Conservation (phyloP, 2,329 filamentous ascomycete species). For the Alternaria ethzedia region DNA sequence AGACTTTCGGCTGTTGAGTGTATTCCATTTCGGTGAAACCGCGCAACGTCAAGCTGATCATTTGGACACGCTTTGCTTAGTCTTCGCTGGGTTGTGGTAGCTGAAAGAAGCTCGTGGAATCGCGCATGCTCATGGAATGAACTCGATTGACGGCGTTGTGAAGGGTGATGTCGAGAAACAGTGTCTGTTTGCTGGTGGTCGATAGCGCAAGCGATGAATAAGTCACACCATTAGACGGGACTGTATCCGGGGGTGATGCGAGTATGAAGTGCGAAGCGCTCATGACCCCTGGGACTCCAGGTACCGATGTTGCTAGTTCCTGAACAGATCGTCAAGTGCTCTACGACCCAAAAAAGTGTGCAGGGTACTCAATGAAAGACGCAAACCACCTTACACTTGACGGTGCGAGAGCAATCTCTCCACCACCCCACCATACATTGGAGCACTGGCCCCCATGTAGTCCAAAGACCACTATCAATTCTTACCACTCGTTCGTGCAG, state of each 20-base stretch:
- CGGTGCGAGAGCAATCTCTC: not conserved
- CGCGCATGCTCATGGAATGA: too few relatives aligned
- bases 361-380: not conserved
- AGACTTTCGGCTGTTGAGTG: not conserved
- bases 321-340: not conserved
- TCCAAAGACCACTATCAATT: rapidly evolving
- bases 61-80: not conserved
- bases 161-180: not conserved
- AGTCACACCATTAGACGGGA: not conserved
- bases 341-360: not conserved
- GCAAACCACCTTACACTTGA: not conserved
- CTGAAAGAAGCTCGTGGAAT: not conserved
- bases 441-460: too few relatives aligned
- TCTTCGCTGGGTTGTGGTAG: not conserved
- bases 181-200: not conserved
- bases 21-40: too few relatives aligned
- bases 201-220: not conserved
- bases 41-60: not conserved
- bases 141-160: not conserved
- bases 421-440: not conserved
- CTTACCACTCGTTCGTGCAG: not conserved
- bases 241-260: not conserved
- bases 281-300: not conserved
- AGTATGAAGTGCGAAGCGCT: not conserved
- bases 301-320: not conserved